phyloP scores from a whole-genome alignment of 2,329 filamentous ascomycete genomes.

The Colletotrichum agaves region DNA sequence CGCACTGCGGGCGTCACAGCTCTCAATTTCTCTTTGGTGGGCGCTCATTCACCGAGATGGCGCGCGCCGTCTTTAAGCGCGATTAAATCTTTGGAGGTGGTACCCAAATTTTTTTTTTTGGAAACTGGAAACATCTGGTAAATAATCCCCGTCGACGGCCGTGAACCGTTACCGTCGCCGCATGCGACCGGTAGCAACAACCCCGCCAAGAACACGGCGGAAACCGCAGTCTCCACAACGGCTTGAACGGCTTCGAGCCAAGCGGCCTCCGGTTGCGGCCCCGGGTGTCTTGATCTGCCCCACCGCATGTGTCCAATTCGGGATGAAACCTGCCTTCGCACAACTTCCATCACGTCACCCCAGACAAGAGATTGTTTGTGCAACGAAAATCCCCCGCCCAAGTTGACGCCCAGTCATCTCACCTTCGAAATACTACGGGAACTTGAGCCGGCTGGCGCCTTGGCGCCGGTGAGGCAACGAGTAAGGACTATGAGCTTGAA shows the following conservation, averaged over 20 bases:
- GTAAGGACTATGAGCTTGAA: conserved; percentile 27
- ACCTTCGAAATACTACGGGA: conserved; percentile 4
- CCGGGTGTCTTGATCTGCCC: neutral
- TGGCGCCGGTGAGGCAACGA: conserved; percentile 20
- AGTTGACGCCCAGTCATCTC: neutral
- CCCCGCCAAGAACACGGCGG: conserved; percentile 22
- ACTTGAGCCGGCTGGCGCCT: neutral
- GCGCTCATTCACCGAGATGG: conserved; percentile 56
- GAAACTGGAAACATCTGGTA: neutral
- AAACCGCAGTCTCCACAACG: neutral
- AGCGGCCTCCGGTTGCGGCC: neutral
- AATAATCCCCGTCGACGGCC: neutral
- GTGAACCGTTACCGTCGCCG: conserved; percentile 17
- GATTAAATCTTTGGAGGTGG: conserved; percentile 3
- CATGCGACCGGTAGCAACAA: conserved; percentile 15
- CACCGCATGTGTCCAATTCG: neutral
- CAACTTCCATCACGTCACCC: conserved; percentile 7
- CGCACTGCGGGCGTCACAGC: conserved; percentile 65
- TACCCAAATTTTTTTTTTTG: conserved; percentile 1
- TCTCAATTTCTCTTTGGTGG: conserved; percentile 65
- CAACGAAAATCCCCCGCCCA: neutral
- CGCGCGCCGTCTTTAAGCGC: conserved; percentile 52
- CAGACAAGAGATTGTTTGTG: conserved; percentile 7
- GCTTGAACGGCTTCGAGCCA: conserved; percentile 21
- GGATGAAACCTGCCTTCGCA: neutral